phyloP scores from a whole-genome alignment of 1,284 basidiomycete genomes.

The Filobasidium uniguttulatum region DNA sequence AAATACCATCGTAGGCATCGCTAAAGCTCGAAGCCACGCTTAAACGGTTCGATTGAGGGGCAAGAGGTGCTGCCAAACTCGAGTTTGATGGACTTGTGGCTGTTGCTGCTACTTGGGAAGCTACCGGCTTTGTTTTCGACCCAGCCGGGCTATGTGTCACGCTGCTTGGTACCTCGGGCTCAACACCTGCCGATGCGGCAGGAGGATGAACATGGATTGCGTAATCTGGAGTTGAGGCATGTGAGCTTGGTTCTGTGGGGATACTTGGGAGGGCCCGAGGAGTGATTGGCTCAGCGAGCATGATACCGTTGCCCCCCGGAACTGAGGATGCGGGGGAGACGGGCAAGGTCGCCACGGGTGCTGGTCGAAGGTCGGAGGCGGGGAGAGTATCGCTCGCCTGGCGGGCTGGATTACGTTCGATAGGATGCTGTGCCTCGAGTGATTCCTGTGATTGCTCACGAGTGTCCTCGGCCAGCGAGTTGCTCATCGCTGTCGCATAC shows the following conservation, averaged over 20 bases:
- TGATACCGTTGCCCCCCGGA: background rate
- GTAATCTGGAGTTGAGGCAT: background rate
- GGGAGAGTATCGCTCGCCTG: background rate
- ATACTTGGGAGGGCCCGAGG: background rate
- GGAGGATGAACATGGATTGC: background rate
- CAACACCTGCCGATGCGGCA: background rate
- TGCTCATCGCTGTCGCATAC: too few relatives aligned
- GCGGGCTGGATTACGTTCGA: background rate
- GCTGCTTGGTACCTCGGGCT: too few relatives aligned
- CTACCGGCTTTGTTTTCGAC: too few relatives aligned
- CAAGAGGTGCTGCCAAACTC: background rate
- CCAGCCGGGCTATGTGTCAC: too few relatives aligned
- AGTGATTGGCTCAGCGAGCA: background rate
- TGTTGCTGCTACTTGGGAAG: background rate
- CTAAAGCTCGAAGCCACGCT: background rate
- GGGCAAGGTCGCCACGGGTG: background rate
- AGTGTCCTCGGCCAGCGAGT: too few relatives aligned
- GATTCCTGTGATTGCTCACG: background rate
- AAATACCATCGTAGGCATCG: background rate
- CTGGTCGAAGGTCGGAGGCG: background rate
- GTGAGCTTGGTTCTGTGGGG: background rate
- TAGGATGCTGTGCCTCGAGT: background rate
- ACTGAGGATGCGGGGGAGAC: conserved; percentile 4
- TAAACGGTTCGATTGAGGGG: background rate
- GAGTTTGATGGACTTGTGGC: too few relatives aligned